phyloP scores from a whole-genome alignment of 352 stramenopile genomes.

The Elongisporangium anandrum region DNA sequence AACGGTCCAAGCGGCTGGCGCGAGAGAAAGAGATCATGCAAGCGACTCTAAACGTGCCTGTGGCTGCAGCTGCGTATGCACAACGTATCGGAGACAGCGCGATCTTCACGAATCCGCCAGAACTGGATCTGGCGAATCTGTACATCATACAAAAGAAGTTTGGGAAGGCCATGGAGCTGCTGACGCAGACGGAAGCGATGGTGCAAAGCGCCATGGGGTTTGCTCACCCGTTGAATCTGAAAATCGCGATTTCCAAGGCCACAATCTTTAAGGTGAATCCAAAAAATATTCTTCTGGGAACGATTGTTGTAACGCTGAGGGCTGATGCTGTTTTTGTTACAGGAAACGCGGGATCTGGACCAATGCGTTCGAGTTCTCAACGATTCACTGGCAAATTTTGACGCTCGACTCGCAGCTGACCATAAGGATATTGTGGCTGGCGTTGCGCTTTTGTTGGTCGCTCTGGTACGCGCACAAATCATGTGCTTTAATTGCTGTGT shows the following conservation, averaged over 20 bases:
- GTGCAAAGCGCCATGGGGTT: slow-evolving; percentile 32
- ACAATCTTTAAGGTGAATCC: slow-evolving; percentile 21
- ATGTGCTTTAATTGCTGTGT: neutral
- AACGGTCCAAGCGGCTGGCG: slow-evolving; percentile 31
- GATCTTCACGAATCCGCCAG: slow-evolving; percentile 40
- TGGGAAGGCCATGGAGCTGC: slow-evolving; percentile 32
- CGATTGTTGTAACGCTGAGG: neutral
- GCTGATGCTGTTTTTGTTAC: neutral
- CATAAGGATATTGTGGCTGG: slow-evolving; percentile 37
- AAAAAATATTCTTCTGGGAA: neutral
- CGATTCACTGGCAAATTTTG: slow-evolving; percentile 26
- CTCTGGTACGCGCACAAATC: slow-evolving; percentile 27
- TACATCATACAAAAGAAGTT: slow-evolving; percentile 62
- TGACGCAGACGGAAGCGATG: slow-evolving; percentile 22
- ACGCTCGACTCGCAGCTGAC: slow-evolving; percentile 29
- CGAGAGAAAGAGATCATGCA: slow-evolving; percentile 54
- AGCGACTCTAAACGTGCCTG: slow-evolving; percentile 46
- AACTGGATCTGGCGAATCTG: slow-evolving; percentile 47
- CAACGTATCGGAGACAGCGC: slow-evolving; percentile 22
- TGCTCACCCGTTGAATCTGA: slow-evolving; percentile 51
- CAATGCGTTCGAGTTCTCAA: slow-evolving; percentile 17
- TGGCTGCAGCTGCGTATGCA: slow-evolving; percentile 43
- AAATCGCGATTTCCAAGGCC: slow-evolving; percentile 40
- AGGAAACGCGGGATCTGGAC: slow-evolving; percentile 25
- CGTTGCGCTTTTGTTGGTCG: slow-evolving; percentile 31